Percentiles rank a stretch among this genome's conserved stretches.
phyloP scores from a whole-genome alignment of 2,329 filamentous ascomycete genomes.

The Botrytis aclada region DNA sequence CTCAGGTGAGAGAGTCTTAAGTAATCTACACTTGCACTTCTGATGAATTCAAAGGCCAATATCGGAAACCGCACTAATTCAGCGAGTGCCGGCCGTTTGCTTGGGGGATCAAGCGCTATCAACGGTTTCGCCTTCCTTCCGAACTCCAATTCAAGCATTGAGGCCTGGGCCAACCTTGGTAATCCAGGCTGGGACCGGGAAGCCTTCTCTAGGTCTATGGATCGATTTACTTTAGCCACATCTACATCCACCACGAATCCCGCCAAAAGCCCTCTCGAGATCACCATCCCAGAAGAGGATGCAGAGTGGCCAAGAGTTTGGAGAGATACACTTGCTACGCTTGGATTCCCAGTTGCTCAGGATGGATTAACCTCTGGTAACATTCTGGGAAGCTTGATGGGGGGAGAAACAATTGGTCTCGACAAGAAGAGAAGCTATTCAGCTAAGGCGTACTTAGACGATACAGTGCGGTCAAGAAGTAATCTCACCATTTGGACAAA shows the following conservation, averaged over 20 bases:
- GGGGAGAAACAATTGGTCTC: conserved; percentile 7
- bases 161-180: conserved; percentile 41
- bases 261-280: conserved; percentile 9
- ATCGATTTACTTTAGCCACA: conserved; percentile 8
- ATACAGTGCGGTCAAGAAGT: not conserved
- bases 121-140: conserved; percentile 37
- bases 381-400: not conserved
- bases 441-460: conserved; percentile 3
- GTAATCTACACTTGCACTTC: not conserved
- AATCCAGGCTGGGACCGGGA: conserved; percentile 30
- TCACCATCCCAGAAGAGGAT: conserved; percentile 7
- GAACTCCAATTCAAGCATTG: conserved; percentile 35
- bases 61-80: conserved; percentile 6
- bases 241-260: not conserved
- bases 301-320: conserved; percentile 2
- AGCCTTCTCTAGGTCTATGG: not conserved
- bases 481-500: conserved; percentile 76
- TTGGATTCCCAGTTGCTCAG: not conserved
- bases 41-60: not conserved
- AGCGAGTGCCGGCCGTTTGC: conserved; percentile 35
- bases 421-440: conserved; percentile 14
- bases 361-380: conserved; percentile 1
- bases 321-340: not conserved
- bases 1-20: conserved; percentile 12
- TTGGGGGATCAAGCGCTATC: conserved; percentile 40